Conservation (phyloP, 1,284 basidiomycete genomes). For the Blastosporella zonata region DNA sequence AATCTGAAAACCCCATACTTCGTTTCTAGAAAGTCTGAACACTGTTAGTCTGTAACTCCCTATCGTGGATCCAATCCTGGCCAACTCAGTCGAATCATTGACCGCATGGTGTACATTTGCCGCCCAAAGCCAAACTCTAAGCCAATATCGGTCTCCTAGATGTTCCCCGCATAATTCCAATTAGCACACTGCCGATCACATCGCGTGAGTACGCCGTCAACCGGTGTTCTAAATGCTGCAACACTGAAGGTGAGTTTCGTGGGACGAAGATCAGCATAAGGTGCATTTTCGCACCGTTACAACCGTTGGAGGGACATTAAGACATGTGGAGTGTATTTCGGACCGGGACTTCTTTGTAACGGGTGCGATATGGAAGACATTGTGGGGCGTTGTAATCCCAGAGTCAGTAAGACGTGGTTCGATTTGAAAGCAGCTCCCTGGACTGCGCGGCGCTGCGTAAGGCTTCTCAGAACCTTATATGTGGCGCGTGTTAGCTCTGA, state of each 20-base stretch:
- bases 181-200: slow-evolving; percentile 21
- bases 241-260: slow-evolving; percentile 7
- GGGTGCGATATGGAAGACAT: neutral
- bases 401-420: neutral
- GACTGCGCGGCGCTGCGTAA: slow-evolving; percentile 21
- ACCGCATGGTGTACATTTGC: neutral
- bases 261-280: slow-evolving; percentile 11
- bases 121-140: slow-evolving; percentile 7
- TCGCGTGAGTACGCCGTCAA: slow-evolving; percentile 11
- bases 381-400: neutral
- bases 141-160: slow-evolving; percentile 13
- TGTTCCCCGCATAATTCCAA: slow-evolving; percentile 14
- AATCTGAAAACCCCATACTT: too few relatives aligned
- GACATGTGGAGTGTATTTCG: neutral
- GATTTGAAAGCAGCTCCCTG: slow-evolving; percentile 12
- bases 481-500: slow-evolving; percentile 16
- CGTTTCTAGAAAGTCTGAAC: slow-evolving; percentile 6
- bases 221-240: slow-evolving; percentile 18
- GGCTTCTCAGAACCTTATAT: slow-evolving; percentile 3
- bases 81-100: neutral
- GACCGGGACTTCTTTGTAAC: slow-evolving; percentile 1
- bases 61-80: slow-evolving; percentile 8
- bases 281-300: neutral
- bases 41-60: too few relatives aligned
- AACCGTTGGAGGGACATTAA: neutral